Evolutionary conservation across 2,329 filamentous ascomycete species (phyloP).

Genomic region (Curvularia eragrostidis): DNA sequence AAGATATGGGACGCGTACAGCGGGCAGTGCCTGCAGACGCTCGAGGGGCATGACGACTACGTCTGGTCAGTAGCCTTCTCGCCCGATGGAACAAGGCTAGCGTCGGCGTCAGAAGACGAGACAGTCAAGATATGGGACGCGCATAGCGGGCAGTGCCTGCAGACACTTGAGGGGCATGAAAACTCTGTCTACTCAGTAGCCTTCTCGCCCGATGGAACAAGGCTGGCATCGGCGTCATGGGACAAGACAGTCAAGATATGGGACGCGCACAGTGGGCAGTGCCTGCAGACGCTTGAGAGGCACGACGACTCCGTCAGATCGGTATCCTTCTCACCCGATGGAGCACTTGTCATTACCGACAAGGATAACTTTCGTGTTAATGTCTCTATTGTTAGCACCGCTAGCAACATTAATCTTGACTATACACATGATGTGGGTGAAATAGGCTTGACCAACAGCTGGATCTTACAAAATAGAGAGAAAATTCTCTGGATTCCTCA

Average conservation of each 20-base stretch:
- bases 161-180: not conserved
- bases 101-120: not conserved
- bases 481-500: slow-evolving; percentile 30
- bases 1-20: not conserved
- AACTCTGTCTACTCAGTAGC: not conserved
- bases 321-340: not conserved
- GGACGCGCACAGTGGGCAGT: not conserved
- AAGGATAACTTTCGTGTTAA: not conserved
- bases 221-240: too few species aligned
- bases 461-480: slow-evolving; percentile 25
- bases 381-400: not conserved
- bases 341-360: not conserved
- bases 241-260: not conserved
- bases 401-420: not conserved
- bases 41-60: not conserved
- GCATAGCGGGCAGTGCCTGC: not conserved
- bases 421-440: not conserved
- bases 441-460: slow-evolving; percentile 23
- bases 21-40: not conserved
- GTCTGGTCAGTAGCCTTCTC: not conserved
- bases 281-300: too few species aligned
- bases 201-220: too few species aligned
- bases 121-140: not conserved
- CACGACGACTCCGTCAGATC: not conserved
- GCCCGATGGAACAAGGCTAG: not conserved